Evolutionary conservation across 306 rosid species (phyloP), one percentile per base, ranked within the genome.

Genomic region (Trichosanthes cucumerina): DNA sequence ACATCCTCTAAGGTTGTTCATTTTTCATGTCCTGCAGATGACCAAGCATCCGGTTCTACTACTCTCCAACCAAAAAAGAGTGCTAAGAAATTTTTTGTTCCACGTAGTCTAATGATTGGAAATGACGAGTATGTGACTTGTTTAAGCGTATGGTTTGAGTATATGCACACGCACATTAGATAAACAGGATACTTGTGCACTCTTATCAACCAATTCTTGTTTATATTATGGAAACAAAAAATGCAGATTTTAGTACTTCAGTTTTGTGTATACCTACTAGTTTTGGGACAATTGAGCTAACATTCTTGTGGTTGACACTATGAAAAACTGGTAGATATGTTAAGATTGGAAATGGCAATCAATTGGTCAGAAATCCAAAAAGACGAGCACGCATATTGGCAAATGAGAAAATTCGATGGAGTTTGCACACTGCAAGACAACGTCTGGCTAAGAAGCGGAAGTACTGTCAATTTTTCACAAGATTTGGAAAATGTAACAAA

Each of bases 331-430:
- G 82, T 90, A 95, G 99, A 83, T 95, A 95, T 77, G 89, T 95
- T 19, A 87, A 90, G 80, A 92, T 92, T 81, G 99, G 99, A 69
- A 92, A 91, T 66, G 99, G 97, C 24, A 93, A 92, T 82, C 88
- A 95, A 88, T 95, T 95, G 83, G 75, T 95, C 77, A 88, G 99
- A 73, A 90, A 92, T 87, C 93, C 98, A 69, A 95, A 92, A 91
- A 95, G 87, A 79, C 88, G 99, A 88, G 89, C 86, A 39, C 92
- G 99, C 18, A 81, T 86, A 78, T 87, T 95, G 86, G 99, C 99
- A 10, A 95, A 85, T 83, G 99, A 92, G 86, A 95, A 93, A 84
- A 93, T 95, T 80, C 88, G 97, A 76, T 95, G 98, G 99, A 95
- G 99, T 85, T 88, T 95, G 89, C 99, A 91, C 85, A 95, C 99